Base-by-base conservation (phyloP, 371 early-diverging fungal genomes). In the Homolaphlyctis polyrhiza region DNA sequence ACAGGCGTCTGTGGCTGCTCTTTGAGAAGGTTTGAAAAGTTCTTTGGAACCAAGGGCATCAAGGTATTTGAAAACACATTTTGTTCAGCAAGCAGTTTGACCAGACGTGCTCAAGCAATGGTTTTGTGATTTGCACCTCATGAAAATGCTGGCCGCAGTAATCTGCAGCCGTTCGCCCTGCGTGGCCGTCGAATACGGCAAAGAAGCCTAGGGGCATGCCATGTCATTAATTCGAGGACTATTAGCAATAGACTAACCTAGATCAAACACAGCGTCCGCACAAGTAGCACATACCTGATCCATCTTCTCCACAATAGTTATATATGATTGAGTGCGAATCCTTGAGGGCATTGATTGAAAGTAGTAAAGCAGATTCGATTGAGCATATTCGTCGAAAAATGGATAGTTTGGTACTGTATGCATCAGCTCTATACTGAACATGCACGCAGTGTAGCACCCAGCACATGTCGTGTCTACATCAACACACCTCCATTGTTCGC, bases 181-280 rank as follows among this genome's bases (percentile, higher is more conserved):
- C 97, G 75, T 98, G 98, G n/a, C 98, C 98, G 68, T 98, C 98
- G 74, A 90, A 98, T 57, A 98, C 87, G 52, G 94, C 97, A 85
- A 96, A 94, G 68, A 90, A 94, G 8, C 91, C 82, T 75, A 43
- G 36, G n/a, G 25, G 27, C 35, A 48, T 54, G 39, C 11, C 39
- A 39, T n/a, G n/a, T n/a, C n/a, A n/a, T n/a, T n/a, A n/a, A n/a
- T 39, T 39, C 39, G 18, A 39, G 39, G 18, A 8, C 11, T 39
- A 18, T 39, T 39, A 39, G 39, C 39, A 39, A 39, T 18, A n/a
- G n/a, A n/a, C n/a, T n/a, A n/a, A n/a, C n/a, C n/a, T n/a, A n/a
- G n/a, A n/a, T n/a, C n/a, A n/a, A n/a, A n/a, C n/a, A n/a, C n/a
- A n/a, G n/a, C n/a, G n/a, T n/a, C n/a, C n/a, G n/a, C n/a, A n/a